Conservation (phyloP, 2,329 filamentous ascomycete species). For the Neurospora crassa region DNA sequence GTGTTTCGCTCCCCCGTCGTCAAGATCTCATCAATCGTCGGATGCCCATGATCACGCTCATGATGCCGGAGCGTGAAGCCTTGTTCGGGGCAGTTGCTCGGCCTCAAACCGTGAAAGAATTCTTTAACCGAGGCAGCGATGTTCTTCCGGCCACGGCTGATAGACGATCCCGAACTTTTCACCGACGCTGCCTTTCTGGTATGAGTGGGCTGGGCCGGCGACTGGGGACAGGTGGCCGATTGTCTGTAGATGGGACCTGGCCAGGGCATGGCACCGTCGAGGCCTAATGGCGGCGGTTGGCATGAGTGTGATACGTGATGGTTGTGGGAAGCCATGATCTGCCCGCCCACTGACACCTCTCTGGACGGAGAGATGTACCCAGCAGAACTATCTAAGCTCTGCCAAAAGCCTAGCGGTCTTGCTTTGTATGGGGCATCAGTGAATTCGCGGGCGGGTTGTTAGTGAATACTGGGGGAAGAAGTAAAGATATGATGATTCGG, state of each 20-base stretch:
- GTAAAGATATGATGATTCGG: neutral
- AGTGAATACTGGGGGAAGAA: neutral
- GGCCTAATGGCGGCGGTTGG: neutral
- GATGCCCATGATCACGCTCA: neutral
- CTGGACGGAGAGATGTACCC: neutral
- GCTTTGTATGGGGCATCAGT: neutral
- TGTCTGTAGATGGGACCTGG: neutral
- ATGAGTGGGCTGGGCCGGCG: neutral
- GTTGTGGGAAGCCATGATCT: neutral
- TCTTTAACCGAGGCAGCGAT: conserved; percentile 24
- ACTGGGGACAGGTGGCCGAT: neutral
- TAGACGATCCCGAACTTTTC: neutral
- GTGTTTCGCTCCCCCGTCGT: neutral
- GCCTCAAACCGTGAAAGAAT: conserved; percentile 37
- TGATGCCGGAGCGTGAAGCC: conserved; percentile 34
- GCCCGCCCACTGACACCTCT: neutral
- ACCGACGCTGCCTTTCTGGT: neutral
- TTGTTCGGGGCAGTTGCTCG: conserved; percentile 38
- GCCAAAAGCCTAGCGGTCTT: neutral
- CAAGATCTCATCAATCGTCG: neutral
- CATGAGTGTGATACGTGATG: neutral
- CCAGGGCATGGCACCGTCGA: neutral
- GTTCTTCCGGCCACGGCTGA: conserved; percentile 1
- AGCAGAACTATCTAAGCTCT: neutral
- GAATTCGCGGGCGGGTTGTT: neutral